Evolutionary conservation across 768 basidiomycete species (phyloP).

Genomic region (Myochromella boudieri): DNA sequence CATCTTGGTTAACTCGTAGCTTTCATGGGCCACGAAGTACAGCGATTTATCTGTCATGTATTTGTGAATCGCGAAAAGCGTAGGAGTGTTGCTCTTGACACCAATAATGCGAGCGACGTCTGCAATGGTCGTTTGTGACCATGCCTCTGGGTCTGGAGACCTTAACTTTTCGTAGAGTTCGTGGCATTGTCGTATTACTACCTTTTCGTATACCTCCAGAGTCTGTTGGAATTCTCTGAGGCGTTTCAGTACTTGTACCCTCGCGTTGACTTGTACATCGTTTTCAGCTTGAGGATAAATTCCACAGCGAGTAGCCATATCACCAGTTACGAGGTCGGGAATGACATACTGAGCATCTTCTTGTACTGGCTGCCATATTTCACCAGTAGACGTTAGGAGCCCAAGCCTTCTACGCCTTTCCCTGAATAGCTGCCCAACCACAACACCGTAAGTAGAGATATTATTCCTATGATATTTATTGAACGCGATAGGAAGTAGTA

Average conservation of each 20-base stretch:
- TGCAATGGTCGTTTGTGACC: constrained; percentile 53
- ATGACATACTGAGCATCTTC: constrained; percentile 61
- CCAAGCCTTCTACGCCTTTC: constrained; percentile 20
- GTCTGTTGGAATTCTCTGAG: constrained; percentile 52
- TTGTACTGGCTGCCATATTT: constrained; percentile 46
- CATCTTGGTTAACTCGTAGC: constrained; percentile 46
- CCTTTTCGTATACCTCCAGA: constrained; percentile 40
- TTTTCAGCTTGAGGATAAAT: constrained; percentile 23
- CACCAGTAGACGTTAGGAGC: constrained; percentile 46
- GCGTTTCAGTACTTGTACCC: constrained; percentile 62
- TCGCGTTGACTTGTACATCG: constrained; percentile 47
- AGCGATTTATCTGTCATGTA: constrained; percentile 55
- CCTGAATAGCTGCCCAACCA: constrained; percentile 28
- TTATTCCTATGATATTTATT: constrained; percentile 30
- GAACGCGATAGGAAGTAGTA: constrained; percentile 7
- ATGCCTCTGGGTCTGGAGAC: constrained; percentile 46
- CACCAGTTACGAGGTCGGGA: constrained; percentile 50
- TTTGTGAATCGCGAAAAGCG: constrained; percentile 57
- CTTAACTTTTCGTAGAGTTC: constrained; percentile 48
- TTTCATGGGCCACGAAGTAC: constrained; percentile 51
- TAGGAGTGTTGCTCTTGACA: constrained; percentile 29
- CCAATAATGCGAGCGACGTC: constrained; percentile 50
- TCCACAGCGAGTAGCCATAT: constrained; percentile 53
- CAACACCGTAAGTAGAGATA: constrained; percentile 29
- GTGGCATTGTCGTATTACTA: constrained; percentile 23